A percentile compares a stretch with the other conserved stretches of the same genome.
Evolutionary conservation across 345 rosid species (phyloP).

Genomic region (Excoecaria cochinchinensis): DNA sequence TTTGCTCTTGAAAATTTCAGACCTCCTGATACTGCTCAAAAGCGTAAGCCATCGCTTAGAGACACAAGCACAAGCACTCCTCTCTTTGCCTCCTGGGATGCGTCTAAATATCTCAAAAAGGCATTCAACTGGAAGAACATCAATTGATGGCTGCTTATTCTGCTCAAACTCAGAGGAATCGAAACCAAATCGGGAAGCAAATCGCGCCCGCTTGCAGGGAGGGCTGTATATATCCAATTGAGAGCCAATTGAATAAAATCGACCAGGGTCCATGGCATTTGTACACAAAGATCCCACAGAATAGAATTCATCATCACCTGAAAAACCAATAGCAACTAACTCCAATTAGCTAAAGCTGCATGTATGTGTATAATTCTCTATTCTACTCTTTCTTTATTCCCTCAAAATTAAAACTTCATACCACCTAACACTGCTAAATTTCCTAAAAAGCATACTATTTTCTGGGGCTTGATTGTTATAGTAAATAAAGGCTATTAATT

Average conservation of each 20-base stretch:
- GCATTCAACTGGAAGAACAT: slow-evolving; percentile 72
- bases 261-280: slow-evolving; percentile 41
- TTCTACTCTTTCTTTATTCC: background rate
- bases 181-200: slow-evolving; percentile 34
- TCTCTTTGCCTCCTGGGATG: slow-evolving; percentile 48
- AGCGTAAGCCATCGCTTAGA: slow-evolving; percentile 69
- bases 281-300: slow-evolving; percentile 44
- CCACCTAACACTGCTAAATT: background rate
- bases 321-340: slow-evolving; percentile 26
- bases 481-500: background rate
- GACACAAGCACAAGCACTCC: slow-evolving; percentile 58
- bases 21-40: slow-evolving; percentile 49
- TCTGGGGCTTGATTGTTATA: background rate
- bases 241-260: slow-evolving; percentile 42
- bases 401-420: background rate
- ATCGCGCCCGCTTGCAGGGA: slow-evolving; percentile 64
- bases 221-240: slow-evolving; percentile 47
- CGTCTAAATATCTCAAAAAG: slow-evolving; percentile 72
- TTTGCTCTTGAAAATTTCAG: slow-evolving; percentile 36
- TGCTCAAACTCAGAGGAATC: slow-evolving; percentile 28
- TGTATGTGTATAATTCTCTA: background rate
- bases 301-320: slow-evolving; percentile 68
- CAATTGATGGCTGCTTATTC: slow-evolving; percentile 47
- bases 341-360: slow-evolving; percentile 16
- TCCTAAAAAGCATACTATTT: background rate